These are phyloP conservation scores for Eucalyptus sp. DNA, from an alignment of 345 rosid genomes.

Conservation along the genomic window DNA sequence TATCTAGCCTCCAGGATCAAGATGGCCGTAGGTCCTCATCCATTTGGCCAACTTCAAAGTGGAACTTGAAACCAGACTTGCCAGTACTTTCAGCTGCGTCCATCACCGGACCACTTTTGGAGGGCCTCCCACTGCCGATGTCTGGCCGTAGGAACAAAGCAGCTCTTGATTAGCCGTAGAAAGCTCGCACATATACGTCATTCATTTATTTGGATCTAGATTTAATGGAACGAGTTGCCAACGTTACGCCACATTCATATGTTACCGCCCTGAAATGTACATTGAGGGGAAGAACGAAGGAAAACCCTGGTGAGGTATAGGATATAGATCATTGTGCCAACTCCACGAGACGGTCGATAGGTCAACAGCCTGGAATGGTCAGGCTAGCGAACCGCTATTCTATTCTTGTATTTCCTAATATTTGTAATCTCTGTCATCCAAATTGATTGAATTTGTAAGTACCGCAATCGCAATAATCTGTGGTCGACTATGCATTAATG, in stretches of 20 bases:
- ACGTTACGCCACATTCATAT: not conserved
- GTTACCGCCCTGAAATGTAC: not conserved
- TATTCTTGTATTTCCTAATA: not conserved
- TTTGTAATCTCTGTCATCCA: not conserved
- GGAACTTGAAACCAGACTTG: constrained; percentile 43
- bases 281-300: not conserved
- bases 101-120: constrained; percentile 36
- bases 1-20: constrained; percentile 35
- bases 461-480: not conserved
- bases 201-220: not conserved
- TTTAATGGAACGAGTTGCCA: not conserved
- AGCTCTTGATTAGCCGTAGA: constrained; percentile 31
- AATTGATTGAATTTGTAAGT: not conserved
- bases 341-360: not conserved
- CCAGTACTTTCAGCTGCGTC: constrained; percentile 35
- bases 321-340: not conserved
- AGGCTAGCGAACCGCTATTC: not conserved
- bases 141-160: constrained; percentile 39
- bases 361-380: not conserved
- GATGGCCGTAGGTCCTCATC: constrained; percentile 19
- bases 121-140: constrained; percentile 45
- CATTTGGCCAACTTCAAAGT: constrained; percentile 30
- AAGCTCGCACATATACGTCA: not conserved
- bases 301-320: not conserved
- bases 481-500: not conserved